These are phyloP conservation scores for Naganishia cerealis DNA, from an alignment of 1,284 basidiomycete species.

Conservation along the genomic window DNA sequence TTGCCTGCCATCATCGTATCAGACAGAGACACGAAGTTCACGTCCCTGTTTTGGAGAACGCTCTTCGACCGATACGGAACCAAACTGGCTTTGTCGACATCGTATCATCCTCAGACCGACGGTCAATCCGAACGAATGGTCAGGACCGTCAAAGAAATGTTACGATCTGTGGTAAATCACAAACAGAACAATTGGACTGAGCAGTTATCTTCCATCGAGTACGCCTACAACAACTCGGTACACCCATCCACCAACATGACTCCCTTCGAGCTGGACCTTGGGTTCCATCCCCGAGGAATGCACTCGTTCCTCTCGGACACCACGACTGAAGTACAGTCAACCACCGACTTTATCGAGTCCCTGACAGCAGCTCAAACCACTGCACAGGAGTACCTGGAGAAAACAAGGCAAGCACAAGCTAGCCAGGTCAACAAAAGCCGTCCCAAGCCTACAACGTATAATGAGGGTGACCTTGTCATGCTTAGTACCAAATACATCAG, in stretches of 20 bases:
- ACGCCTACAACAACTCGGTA: too few species aligned
- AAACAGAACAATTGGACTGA: too few species aligned
- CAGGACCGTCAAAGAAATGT: too few species aligned
- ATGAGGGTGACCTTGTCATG: not conserved
- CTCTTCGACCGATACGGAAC: conserved; percentile 44
- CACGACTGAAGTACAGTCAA: conserved; percentile 43
- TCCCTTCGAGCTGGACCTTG: conserved; percentile 30
- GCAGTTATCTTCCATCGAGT: too few species aligned
- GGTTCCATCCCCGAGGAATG: conserved; percentile 11
- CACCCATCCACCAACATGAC: too few species aligned
- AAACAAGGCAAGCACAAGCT: conserved; percentile 3
- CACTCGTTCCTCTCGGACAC: too few species aligned
- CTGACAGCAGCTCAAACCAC: not conserved
- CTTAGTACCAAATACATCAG: conserved; percentile 12
- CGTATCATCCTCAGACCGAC: too few species aligned
- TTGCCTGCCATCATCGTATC: conserved; percentile 54
- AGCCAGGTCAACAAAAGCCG: conserved; percentile 3
- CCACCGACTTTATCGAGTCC: not conserved
- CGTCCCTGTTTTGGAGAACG: conserved; percentile 56
- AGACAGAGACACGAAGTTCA: too few species aligned
- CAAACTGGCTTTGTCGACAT: conserved; percentile 54
- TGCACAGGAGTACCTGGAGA: not conserved
- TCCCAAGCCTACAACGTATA: not conserved
- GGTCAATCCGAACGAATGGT: too few species aligned
- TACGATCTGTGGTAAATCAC: too few species aligned